Percentiles rank a stretch among this genome's conserved stretches.
Conservation (phyloP, 352 stramenopile genomes). For the Blastocystis sp. region DNA sequence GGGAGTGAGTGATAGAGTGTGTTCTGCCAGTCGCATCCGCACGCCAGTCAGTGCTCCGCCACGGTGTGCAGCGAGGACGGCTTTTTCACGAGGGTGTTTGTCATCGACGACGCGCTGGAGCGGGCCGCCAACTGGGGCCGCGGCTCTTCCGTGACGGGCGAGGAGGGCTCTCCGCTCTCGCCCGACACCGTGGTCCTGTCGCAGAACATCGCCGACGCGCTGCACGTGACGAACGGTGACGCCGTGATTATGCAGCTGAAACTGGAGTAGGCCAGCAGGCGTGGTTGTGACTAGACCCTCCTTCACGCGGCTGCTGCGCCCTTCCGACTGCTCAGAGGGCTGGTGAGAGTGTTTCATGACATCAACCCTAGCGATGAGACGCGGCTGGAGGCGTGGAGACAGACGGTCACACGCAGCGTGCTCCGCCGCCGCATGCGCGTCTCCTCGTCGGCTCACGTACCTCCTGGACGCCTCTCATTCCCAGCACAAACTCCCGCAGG, state of each 20-base stretch:
- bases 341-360: no score
- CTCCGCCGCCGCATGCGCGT: not conserved
- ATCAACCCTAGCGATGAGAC: no score
- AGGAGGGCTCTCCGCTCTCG: not conserved
- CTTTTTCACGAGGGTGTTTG: not conserved
- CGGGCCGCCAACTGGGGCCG: not conserved
- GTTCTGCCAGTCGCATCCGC: no score
- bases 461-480: not conserved
- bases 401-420: no score
- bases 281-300: not conserved
- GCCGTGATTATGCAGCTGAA: not conserved
- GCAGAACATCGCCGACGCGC: not conserved
- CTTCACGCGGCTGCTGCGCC: no score
- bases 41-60: no score
- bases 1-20: not conserved
- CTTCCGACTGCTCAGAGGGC: no score
- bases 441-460: not conserved
- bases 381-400: no score
- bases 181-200: not conserved
- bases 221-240: not conserved
- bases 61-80: not conserved
- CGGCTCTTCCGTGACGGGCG: not conserved
- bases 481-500: not conserved
- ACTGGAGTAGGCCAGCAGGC: not conserved
- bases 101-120: not conserved